phyloP scores from a whole-genome alignment of 176 grass and related monocot genomes.

The Typha latifolia region DNA sequence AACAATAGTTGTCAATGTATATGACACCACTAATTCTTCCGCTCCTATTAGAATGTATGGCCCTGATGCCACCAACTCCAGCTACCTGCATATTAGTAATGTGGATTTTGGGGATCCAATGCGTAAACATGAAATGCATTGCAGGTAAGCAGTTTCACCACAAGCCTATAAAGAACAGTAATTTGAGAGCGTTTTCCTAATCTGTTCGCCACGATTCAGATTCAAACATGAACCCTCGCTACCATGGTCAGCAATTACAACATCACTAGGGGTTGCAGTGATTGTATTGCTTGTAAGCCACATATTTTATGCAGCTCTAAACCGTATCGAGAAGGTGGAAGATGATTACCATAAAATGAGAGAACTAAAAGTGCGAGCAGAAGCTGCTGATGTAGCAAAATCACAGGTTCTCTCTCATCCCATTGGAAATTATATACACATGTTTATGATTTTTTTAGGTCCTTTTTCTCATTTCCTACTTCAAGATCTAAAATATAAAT shows the following conservation, averaged over 20 bases:
- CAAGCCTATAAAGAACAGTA: background rate
- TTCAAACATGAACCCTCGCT: constrained; percentile 43
- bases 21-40: constrained; percentile 62
- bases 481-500: no score
- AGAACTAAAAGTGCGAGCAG: constrained; percentile 56
- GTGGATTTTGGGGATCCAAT: constrained; percentile 74
- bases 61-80: constrained; percentile 28
- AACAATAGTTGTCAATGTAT: constrained; percentile 63
- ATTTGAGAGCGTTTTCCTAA: constrained; percentile 1
- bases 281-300: constrained; percentile 69
- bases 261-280: constrained; percentile 42
- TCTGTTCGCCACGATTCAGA: constrained; percentile 23
- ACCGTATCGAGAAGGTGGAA: constrained; percentile 62
- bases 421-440: no score
- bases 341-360: constrained; percentile 51
- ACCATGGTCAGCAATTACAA: constrained; percentile 64
- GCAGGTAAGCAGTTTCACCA: constrained; percentile 37
- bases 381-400: constrained; percentile 82
- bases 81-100: constrained; percentile 29
- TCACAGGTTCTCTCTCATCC: constrained; percentile 37
- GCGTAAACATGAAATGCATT: constrained; percentile 75
- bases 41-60: constrained; percentile 65
- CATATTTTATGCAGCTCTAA: constrained; percentile 65
- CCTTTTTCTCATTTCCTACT: no score
- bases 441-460: no score